Percentiles rank a stretch among this genome's conserved stretches.
Evolutionary conservation across 192 early-diverging fungal genomes (phyloP).

Genomic region (Funneliformis mosseae): DNA sequence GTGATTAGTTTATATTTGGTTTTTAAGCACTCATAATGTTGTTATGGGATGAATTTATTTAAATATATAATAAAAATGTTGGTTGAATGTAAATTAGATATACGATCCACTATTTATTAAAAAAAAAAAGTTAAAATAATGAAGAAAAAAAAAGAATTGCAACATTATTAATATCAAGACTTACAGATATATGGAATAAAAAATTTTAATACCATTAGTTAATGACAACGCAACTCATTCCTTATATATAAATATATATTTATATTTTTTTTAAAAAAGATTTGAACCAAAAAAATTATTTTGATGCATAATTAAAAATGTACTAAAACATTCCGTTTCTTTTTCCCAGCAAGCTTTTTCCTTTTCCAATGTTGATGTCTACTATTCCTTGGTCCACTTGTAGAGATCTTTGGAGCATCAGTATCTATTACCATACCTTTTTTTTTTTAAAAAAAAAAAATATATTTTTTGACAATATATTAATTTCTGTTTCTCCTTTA

Average conservation of each 20-base stretch:
- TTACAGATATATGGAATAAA: neutral
- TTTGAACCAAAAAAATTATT: too few species aligned
- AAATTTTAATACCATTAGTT: too few species aligned
- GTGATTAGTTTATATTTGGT: too few species aligned
- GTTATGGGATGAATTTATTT: neutral
- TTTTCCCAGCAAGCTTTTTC: neutral
- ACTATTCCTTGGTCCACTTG: conserved; percentile 16
- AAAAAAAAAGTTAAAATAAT: neutral
- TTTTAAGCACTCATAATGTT: neutral
- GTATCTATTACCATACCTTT: neutral
- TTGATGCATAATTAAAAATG: neutral
- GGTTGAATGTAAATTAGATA: neutral
- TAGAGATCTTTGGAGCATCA: conserved; percentile 7
- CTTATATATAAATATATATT: neutral
- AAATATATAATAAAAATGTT: neutral
- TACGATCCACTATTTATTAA: neutral
- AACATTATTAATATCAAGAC: neutral
- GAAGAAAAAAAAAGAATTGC: neutral
- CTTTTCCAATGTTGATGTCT: neutral
- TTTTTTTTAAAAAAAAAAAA: neutral
- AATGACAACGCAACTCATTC: too few species aligned
- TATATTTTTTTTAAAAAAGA: neutral
- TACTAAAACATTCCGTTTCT: neutral
- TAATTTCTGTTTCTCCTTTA: neutral
- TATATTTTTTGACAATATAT: too few species aligned